Evolutionary conservation across 805 yeast species (phyloP).

Genomic region (Cyberlindnera euphorbiiphila): DNA sequence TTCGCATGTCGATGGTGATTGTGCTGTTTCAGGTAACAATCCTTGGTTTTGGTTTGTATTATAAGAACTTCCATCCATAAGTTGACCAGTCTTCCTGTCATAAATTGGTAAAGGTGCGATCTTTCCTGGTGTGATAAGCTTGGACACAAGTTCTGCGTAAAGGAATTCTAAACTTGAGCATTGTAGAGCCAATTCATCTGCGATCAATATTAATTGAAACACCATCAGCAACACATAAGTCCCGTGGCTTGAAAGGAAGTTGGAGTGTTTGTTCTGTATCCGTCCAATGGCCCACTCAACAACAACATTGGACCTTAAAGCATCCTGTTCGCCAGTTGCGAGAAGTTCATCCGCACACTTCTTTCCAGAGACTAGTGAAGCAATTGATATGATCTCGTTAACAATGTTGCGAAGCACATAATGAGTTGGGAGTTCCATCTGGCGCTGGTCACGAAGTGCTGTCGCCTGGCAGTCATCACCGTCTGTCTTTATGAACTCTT

Average conservation of each 20-base stretch:
- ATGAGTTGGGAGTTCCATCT: not conserved
- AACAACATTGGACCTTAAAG: not conserved
- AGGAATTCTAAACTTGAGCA: constrained; percentile 14
- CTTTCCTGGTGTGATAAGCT: not conserved
- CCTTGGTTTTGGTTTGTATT: too few relatives aligned
- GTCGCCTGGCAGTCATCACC: too few relatives aligned
- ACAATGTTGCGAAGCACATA: constrained; percentile 1
- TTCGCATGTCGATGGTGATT: too few relatives aligned
- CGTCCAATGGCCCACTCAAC: not conserved
- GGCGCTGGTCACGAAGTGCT: too few relatives aligned
- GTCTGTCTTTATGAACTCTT: too few relatives aligned
- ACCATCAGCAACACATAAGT: constrained; percentile 6
- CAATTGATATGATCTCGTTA: constrained; percentile 6
- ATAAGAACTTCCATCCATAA: too few relatives aligned
- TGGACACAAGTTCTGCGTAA: constrained; percentile 5
- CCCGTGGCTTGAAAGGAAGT: not conserved
- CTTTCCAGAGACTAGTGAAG: not conserved
- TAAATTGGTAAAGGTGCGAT: not conserved
- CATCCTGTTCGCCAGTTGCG: not conserved
- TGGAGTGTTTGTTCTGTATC: not conserved
- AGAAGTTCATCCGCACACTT: not conserved
- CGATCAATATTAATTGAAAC: constrained; percentile 15
- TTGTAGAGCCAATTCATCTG: constrained; percentile 11
- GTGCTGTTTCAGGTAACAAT: too few relatives aligned
- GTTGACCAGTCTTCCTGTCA: too few relatives aligned